Percentiles rank a stretch among this genome's conserved stretches.
phyloP scores from a whole-genome alignment of 495 filamentous ascomycete species.

The Bryoglossum gracile region DNA sequence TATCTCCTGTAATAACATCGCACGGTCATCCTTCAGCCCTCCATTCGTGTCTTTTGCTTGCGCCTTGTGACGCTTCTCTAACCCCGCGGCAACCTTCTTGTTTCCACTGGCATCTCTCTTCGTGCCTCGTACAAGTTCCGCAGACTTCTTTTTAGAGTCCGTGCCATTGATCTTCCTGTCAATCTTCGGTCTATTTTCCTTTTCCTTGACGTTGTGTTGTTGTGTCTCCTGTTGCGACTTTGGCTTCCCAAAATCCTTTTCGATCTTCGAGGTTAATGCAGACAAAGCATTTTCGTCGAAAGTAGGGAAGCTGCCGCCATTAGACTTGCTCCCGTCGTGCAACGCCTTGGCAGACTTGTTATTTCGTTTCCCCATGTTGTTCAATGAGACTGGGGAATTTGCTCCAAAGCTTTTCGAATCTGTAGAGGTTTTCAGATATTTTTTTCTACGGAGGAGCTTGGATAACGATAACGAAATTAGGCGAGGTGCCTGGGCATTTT shows the following conservation, averaged over 20 bases:
- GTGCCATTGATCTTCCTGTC: not conserved
- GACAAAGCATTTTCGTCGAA: constrained; percentile 56
- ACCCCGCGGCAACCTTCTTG: constrained; percentile 28
- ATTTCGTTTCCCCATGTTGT: constrained; percentile 16
- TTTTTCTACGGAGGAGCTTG: too few relatives aligned
- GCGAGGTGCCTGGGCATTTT: too few relatives aligned
- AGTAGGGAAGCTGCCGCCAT: constrained; percentile 30
- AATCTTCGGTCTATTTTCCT: constrained; percentile 2
- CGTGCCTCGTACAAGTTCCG: constrained; percentile 31
- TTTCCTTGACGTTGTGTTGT: constrained; percentile 19
- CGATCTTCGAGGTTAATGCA: constrained; percentile 57
- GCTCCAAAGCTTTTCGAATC: too few relatives aligned
- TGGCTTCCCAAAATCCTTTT: constrained; percentile 30
- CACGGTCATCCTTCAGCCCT: constrained; percentile 18
- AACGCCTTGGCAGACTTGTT: constrained; percentile 22
- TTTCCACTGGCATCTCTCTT: constrained; percentile 47
- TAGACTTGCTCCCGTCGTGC: constrained; percentile 9
- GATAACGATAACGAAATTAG: too few relatives aligned
- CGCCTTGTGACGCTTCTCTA: constrained; percentile 15
- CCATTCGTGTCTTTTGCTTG: constrained; percentile 35
- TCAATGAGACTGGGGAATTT: too few relatives aligned
- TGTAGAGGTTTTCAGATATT: too few relatives aligned
- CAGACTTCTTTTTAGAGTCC: constrained; percentile 25
- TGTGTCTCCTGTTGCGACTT: constrained; percentile 24
- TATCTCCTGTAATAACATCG: constrained; percentile 59